phyloP scores from a whole-genome alignment of 148 eudicot genomes.

The Rhododendron simsii region DNA sequence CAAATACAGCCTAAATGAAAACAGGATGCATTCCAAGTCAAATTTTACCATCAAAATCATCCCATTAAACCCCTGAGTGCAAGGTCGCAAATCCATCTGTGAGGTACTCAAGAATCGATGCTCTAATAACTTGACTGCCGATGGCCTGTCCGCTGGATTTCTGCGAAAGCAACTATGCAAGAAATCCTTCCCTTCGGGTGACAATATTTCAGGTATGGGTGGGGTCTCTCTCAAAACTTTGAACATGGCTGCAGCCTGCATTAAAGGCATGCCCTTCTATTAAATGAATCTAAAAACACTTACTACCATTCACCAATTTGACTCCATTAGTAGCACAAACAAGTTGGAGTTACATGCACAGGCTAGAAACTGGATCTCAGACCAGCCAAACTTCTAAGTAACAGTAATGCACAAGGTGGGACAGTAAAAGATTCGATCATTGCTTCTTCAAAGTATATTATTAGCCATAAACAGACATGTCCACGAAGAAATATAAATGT shows the following conservation, averaged over 20 bases:
- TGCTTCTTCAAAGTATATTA: background rate
- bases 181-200: slow-evolving; percentile 86
- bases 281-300: background rate
- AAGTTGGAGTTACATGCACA: background rate
- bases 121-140: slow-evolving; percentile 68
- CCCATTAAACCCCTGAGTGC: slow-evolving; percentile 18
- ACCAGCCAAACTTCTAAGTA: background rate
- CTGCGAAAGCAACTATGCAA: slow-evolving; percentile 71
- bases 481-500: background rate
- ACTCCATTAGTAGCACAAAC: background rate
- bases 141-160: slow-evolving; percentile 84
- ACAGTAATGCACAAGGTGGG: background rate
- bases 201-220: slow-evolving; percentile 71
- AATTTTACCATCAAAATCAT: slow-evolving; percentile 25
- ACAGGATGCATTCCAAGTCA: background rate
- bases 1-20: background rate
- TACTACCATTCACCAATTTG: background rate
- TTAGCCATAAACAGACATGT: background rate
- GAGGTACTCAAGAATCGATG: slow-evolving; percentile 65
- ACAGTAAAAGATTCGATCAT: background rate
- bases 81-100: slow-evolving; percentile 34
- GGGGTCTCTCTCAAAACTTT: slow-evolving; percentile 86
- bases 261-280: background rate
- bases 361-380: background rate
- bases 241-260: slow-evolving; percentile 95